Percentiles rank a stretch among this genome's conserved stretches.
These are phyloP conservation scores for Whalleya microplaca DNA, from an alignment of 2,329 filamentous ascomycete genomes.

Conservation along the genomic window DNA sequence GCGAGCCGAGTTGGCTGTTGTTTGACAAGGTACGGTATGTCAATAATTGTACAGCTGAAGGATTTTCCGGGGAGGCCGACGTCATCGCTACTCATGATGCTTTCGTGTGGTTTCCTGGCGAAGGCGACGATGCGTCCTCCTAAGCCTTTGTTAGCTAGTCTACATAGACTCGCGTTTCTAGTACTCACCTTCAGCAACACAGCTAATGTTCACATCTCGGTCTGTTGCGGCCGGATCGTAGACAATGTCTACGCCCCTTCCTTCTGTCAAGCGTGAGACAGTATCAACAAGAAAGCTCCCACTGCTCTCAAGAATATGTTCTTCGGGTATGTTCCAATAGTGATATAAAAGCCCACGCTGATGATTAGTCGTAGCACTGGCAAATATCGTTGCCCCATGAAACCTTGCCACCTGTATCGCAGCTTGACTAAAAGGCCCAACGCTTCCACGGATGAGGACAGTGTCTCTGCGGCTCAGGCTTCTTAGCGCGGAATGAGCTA, in stretches of 20 bases:
- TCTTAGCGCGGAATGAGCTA: slow-evolving; percentile 49
- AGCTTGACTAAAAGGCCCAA: slow-evolving; percentile 48
- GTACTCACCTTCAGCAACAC: slow-evolving; percentile 33
- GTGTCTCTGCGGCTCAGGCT: slow-evolving; percentile 35
- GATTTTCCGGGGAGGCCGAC: slow-evolving; percentile 9
- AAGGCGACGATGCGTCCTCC: slow-evolving; percentile 23
- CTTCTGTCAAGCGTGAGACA: slow-evolving; percentile 39
- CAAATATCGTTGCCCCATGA: slow-evolving; percentile 46
- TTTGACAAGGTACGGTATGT: slow-evolving; percentile 19
- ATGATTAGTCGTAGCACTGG: slow-evolving; percentile 40
- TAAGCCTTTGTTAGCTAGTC: slow-evolving; percentile 10
- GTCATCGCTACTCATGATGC: neutral
- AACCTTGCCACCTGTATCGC: slow-evolving; percentile 46
- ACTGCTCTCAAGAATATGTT: slow-evolving; percentile 44
- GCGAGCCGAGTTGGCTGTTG: slow-evolving; percentile 17
- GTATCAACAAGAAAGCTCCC: slow-evolving; percentile 39
- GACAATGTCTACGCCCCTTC: slow-evolving; percentile 46
- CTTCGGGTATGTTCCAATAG: slow-evolving; percentile 37
- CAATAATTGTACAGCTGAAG: slow-evolving; percentile 16
- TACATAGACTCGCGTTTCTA: neutral
- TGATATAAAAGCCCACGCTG: slow-evolving; percentile 44
- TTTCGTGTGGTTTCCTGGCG: slow-evolving; percentile 12
- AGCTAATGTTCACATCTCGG: slow-evolving; percentile 38
- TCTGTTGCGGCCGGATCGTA: slow-evolving; percentile 45
- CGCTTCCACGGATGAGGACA: slow-evolving; percentile 50